Evolutionary conservation across 768 basidiomycete genomes (phyloP).

Genomic region (Boletus rufocinnamomeus): DNA sequence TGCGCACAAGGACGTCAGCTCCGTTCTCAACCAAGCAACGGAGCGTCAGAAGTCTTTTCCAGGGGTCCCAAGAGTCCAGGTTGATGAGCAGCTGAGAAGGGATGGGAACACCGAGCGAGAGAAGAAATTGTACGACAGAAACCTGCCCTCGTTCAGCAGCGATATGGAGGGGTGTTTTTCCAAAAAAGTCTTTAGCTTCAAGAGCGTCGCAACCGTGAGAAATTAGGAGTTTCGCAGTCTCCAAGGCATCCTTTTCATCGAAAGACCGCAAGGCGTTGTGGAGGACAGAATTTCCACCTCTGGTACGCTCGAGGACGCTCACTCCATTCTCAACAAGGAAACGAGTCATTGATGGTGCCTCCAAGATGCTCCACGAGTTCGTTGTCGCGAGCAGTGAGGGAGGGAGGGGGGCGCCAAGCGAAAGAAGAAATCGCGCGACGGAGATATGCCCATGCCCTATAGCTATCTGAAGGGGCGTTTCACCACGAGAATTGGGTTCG

Average conservation of each 20-base stretch:
- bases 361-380: background rate
- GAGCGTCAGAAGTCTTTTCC: too few relatives aligned
- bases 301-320: background rate
- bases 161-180: background rate
- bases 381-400: background rate
- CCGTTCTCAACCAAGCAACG: too few relatives aligned
- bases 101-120: too few relatives aligned
- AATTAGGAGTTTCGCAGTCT: background rate
- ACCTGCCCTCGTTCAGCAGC: background rate
- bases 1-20: too few relatives aligned
- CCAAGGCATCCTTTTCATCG: background rate
- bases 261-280: background rate
- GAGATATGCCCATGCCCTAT: background rate
- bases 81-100: too few relatives aligned
- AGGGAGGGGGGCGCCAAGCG: background rate
- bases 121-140: too few relatives aligned
- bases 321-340: background rate
- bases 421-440: background rate
- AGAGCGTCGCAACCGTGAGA: background rate
- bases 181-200: background rate
- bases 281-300: background rate
- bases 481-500: background rate
- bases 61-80: too few relatives aligned
- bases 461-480: background rate
- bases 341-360: background rate